A percentile compares a stretch with the other conserved stretches of the same genome.
phyloP scores from a whole-genome alignment of 306 rosid genomes.

The Dryas drummondii region DNA sequence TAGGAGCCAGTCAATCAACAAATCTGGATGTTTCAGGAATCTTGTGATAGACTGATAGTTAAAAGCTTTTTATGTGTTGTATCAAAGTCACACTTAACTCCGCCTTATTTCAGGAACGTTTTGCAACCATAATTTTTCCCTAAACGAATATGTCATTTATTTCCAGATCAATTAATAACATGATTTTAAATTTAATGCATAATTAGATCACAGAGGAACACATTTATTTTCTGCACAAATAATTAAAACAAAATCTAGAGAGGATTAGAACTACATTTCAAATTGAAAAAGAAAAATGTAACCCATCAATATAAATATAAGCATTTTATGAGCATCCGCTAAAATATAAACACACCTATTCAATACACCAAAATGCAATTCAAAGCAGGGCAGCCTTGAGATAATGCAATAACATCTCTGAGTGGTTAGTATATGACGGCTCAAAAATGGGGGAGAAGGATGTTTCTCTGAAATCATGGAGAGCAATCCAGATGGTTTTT shows the following conservation, averaged over 20 bases:
- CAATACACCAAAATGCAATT: slow-evolving; percentile 90
- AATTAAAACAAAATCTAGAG: not conserved
- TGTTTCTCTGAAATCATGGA: slow-evolving; percentile 65
- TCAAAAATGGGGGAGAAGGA: slow-evolving; percentile 55
- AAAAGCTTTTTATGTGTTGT: not conserved
- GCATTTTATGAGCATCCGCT: not conserved
- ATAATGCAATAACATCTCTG: slow-evolving; percentile 95
- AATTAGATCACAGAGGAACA: not conserved
- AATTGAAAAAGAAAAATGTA: not conserved
- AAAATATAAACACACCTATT: slow-evolving; percentile 53
- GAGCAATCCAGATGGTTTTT: slow-evolving; percentile 83
- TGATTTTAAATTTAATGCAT: not conserved
- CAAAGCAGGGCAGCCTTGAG: slow-evolving; percentile 89
- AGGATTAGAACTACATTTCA: not conserved
- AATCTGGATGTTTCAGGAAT: not conserved
- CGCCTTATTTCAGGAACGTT: not conserved
- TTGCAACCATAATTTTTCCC: not conserved
- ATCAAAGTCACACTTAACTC: not conserved
- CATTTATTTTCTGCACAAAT: not conserved
- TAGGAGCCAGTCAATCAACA: not conserved
- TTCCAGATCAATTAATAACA: not conserved
- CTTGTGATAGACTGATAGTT: not conserved
- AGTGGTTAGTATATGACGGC: slow-evolving; percentile 80
- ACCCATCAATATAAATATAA: not conserved
- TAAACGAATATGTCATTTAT: not conserved